Evolutionary conservation across 2,329 filamentous ascomycete genomes (phyloP).

Genomic region (Davidsoniella neocaledoniae): DNA sequence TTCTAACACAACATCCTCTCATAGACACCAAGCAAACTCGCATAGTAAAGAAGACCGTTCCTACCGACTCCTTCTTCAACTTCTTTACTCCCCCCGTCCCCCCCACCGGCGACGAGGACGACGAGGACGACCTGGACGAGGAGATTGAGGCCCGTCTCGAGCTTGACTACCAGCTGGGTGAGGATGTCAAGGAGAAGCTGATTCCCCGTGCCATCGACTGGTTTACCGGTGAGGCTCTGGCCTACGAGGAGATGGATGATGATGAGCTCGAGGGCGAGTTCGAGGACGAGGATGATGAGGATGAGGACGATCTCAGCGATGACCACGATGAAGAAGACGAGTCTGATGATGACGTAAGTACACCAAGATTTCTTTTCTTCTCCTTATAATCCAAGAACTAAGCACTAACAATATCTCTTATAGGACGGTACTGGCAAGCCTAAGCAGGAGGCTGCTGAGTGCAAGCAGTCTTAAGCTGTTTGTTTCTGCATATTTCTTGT

Average conservation of each 20-base stretch:
- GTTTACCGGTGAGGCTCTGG: slow-evolving; percentile 96
- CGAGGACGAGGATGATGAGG: slow-evolving; percentile 84
- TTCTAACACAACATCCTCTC: not conserved
- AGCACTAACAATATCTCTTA: slow-evolving; percentile 4
- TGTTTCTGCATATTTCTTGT: not conserved
- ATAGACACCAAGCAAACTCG: slow-evolving; percentile 97
- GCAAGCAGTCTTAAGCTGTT: slow-evolving; percentile 69
- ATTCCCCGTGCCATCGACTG: slow-evolving; percentile 97
- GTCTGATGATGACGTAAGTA: slow-evolving; percentile 58
- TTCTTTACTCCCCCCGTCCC: slow-evolving; percentile 94
- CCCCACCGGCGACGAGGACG: slow-evolving; percentile 51
- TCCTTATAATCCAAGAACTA: too few relatives aligned
- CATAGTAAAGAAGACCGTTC: slow-evolving; percentile 97
- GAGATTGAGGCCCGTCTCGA: slow-evolving; percentile 97
- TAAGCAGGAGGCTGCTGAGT: slow-evolving; percentile 87
- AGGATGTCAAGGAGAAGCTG: slow-evolving; percentile 99
- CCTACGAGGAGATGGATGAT: slow-evolving; percentile 79
- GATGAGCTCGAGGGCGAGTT: slow-evolving; percentile 74
- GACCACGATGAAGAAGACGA: slow-evolving; percentile 72
- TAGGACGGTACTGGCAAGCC: slow-evolving; percentile 79
- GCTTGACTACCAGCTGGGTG: slow-evolving; percentile 94
- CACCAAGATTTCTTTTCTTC: slow-evolving; percentile 3
- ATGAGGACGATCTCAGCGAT: slow-evolving; percentile 69
- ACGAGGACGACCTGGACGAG: slow-evolving; percentile 59
- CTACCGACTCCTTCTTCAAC: slow-evolving; percentile 97